These are phyloP conservation scores for Inosperma sp. DNA, from an alignment of 768 basidiomycete genomes.

Conservation along the genomic window DNA sequence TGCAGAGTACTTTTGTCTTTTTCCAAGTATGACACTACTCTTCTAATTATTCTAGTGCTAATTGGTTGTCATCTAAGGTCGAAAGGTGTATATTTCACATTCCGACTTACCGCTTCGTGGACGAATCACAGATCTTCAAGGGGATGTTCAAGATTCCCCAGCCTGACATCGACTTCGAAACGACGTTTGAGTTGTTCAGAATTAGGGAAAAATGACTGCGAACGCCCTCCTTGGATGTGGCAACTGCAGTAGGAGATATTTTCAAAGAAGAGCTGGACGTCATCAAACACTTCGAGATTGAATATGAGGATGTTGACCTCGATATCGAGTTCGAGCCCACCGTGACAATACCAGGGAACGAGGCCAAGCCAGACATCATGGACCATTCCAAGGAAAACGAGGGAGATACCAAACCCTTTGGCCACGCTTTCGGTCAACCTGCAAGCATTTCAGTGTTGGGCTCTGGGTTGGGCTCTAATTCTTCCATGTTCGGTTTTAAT, in stretches of 20 bases:
- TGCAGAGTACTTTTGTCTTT: neutral
- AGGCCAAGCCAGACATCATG: too few species aligned
- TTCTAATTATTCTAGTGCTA: neutral
- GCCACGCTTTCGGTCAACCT: too few species aligned
- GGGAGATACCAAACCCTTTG: too few species aligned
- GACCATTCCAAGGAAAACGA: too few species aligned
- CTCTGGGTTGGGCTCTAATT: too few species aligned
- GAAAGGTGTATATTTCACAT: neutral
- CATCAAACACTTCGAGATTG: conserved; percentile 9
- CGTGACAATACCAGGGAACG: neutral
- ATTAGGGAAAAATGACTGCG: conserved; percentile 14
- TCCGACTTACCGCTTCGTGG: neutral
- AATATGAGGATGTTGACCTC: neutral
- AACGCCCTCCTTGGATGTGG: neutral
- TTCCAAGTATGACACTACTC: neutral
- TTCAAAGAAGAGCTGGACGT: conserved; percentile 6
- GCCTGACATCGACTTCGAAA: conserved; percentile 22
- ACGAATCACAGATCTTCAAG: neutral
- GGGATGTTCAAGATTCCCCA: neutral
- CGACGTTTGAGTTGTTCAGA: conserved; percentile 17
- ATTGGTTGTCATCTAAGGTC: neutral
- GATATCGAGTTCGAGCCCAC: neutral
- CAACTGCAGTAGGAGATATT: neutral
- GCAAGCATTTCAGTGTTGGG: too few species aligned
- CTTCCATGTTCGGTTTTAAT: too few species aligned